Evolutionary conservation across 2,329 filamentous ascomycete species (phyloP).

Genomic region (Xylaria sp.): DNA sequence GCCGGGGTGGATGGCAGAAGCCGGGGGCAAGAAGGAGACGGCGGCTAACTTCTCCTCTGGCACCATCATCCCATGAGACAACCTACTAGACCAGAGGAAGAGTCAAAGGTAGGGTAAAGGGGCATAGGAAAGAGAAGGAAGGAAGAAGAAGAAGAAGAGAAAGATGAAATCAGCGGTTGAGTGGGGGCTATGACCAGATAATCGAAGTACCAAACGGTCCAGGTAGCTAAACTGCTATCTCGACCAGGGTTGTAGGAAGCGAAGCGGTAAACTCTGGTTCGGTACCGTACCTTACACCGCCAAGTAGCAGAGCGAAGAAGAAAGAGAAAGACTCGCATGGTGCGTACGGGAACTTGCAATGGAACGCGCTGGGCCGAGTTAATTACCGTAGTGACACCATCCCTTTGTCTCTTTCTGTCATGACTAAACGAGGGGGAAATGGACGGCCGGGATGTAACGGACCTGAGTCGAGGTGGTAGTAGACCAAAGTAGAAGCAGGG

Average conservation of each 20-base stretch:
- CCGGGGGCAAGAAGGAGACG: background rate
- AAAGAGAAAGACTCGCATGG: background rate
- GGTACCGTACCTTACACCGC: slow-evolving; percentile 14
- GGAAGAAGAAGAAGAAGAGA: background rate
- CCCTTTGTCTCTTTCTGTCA: background rate
- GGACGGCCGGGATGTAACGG: background rate
- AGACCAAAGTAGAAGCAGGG: background rate
- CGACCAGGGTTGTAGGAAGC: slow-evolving; percentile 11
- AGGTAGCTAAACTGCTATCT: background rate
- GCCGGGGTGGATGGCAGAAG: slow-evolving; percentile 2
- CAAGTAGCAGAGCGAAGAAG: slow-evolving; percentile 1
- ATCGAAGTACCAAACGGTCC: too few species aligned
- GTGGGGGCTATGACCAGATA: too few species aligned
- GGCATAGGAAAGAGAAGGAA: background rate
- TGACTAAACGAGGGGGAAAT: background rate
- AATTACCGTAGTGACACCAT: background rate
- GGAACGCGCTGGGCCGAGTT: background rate
- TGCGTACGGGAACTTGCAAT: background rate
- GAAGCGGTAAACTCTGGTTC: slow-evolving; percentile 7
- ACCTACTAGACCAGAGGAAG: background rate
- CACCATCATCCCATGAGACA: background rate
- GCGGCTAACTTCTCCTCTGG: background rate
- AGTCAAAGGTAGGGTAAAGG: background rate
- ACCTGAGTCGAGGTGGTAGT: background rate
- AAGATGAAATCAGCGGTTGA: background rate